Percentiles rank a stretch among this genome's conserved stretches.
These are phyloP conservation scores for Boeremia lycopersici DNA, from an alignment of 2,329 filamentous ascomycete genomes.

Conservation along the genomic window DNA sequence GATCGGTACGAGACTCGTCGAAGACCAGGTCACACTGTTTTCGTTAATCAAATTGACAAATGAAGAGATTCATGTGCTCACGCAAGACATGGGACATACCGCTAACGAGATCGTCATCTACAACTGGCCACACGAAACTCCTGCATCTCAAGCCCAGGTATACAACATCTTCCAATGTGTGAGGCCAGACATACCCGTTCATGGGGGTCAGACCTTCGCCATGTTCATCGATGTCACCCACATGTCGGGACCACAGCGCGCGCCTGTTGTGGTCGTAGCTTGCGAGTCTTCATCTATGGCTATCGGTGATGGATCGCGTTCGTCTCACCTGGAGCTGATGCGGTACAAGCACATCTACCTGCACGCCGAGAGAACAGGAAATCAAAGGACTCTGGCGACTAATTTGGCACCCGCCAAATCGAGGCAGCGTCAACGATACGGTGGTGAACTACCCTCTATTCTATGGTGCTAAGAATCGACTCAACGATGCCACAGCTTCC, in stretches of 20 bases:
- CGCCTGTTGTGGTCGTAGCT: slow-evolving; percentile 1
- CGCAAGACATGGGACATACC: slow-evolving; percentile 6
- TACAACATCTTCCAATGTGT: slow-evolving; percentile 10
- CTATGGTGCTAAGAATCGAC: neutral
- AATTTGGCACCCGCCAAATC: slow-evolving; percentile 1
- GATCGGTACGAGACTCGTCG: slow-evolving; percentile 48
- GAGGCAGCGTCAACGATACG: neutral
- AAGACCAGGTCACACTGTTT: slow-evolving; percentile 28
- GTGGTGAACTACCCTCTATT: slow-evolving; percentile 1
- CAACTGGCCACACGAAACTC: slow-evolving; percentile 11
- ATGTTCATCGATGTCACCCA: slow-evolving; percentile 2
- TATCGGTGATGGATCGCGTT: neutral
- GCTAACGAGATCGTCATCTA: slow-evolving; percentile 10
- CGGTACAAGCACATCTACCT: neutral
- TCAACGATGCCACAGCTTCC: neutral
- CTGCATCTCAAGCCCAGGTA: slow-evolving; percentile 9
- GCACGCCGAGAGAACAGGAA: neutral
- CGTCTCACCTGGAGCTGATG: neutral
- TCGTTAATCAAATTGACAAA: slow-evolving; percentile 11
- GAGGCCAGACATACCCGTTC: neutral
- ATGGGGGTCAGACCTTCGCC: neutral
- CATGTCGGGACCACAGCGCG: neutral
- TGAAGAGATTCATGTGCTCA: neutral
- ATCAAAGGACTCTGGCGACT: neutral
- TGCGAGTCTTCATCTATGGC: neutral